These are phyloP conservation scores for Copromyces sp. DNA, from an alignment of 495 filamentous ascomycete genomes.

Conservation along the genomic window DNA sequence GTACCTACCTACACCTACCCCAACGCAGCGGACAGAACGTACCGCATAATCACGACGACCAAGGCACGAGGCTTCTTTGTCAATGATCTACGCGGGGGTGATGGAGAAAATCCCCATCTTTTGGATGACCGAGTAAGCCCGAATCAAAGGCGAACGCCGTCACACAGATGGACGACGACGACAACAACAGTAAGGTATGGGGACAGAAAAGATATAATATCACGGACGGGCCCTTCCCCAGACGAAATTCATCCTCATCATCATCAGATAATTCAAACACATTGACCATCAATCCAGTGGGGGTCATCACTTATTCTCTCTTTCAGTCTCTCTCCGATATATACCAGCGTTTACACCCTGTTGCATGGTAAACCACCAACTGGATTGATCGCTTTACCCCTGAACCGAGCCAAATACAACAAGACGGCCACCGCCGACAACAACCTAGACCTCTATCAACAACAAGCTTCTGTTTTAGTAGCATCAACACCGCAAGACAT, in stretches of 20 bases:
- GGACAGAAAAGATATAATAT: background rate
- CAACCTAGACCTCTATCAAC: background rate
- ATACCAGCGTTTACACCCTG: background rate
- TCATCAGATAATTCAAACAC: background rate
- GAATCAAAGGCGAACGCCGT: background rate
- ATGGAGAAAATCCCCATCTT: background rate
- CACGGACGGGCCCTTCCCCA: background rate
- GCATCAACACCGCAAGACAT: background rate
- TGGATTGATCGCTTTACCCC: background rate
- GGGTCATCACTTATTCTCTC: background rate
- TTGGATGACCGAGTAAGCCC: conserved; percentile 8
- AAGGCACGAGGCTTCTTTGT: background rate
- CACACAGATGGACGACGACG: background rate
- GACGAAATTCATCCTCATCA: background rate
- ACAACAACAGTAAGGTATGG: background rate
- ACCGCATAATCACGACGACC: background rate
- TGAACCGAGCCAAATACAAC: background rate
- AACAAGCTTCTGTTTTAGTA: background rate
- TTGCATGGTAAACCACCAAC: background rate
- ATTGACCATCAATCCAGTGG: background rate
- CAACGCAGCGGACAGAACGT: background rate
- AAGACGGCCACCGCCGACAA: background rate
- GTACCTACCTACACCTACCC: background rate
- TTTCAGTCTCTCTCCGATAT: background rate
- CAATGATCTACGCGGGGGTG: conserved; percentile 5